Percentiles rank a stretch among this genome's conserved stretches.
phyloP scores from a whole-genome alignment of 228 moss, liverwort and hornwort genomes.

The Sphagnum fallax region DNA sequence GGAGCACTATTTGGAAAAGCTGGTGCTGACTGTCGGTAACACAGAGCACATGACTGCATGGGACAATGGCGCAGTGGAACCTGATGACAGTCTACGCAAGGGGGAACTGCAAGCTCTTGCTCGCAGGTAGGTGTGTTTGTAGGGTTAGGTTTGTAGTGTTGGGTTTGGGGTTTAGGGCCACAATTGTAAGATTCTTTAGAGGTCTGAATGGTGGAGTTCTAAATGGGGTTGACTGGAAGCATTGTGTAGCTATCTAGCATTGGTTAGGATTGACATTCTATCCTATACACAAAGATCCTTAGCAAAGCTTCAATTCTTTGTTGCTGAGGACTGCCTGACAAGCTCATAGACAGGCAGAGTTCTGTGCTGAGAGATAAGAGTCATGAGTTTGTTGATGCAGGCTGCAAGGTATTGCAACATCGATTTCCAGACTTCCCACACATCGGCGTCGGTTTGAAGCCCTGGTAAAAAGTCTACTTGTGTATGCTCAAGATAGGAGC shows the following conservation, averaged over 20 bases:
- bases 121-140: constrained; percentile 47
- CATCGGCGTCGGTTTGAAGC: constrained; percentile 54
- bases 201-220: too few species aligned
- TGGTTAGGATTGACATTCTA: too few species aligned
- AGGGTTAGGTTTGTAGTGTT: too few species aligned
- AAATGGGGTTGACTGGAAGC: too few species aligned
- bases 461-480: constrained; percentile 33
- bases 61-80: constrained; percentile 80
- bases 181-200: too few species aligned
- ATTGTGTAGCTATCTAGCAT: too few species aligned
- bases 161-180: too few species aligned
- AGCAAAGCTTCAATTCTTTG: too few species aligned
- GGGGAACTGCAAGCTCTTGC: constrained; percentile 78
- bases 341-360: too few species aligned
- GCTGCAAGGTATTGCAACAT: constrained; percentile 61
- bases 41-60: constrained; percentile 40
- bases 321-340: too few species aligned
- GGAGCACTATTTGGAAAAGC: constrained; percentile 57
- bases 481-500: constrained; percentile 14
- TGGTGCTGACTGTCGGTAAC: constrained; percentile 51
- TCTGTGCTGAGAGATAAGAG: too few species aligned
- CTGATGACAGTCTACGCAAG: constrained; percentile 62
- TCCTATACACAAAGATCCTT: too few species aligned
- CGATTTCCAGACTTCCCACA: constrained; percentile 65
- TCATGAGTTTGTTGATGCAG: constrained; percentile 15